Evolutionary conservation across 192 early-diverging fungal genomes (phyloP), one percentile per base, ranked within the genome.

Genomic region (Geosiphon pyriformis): DNA sequence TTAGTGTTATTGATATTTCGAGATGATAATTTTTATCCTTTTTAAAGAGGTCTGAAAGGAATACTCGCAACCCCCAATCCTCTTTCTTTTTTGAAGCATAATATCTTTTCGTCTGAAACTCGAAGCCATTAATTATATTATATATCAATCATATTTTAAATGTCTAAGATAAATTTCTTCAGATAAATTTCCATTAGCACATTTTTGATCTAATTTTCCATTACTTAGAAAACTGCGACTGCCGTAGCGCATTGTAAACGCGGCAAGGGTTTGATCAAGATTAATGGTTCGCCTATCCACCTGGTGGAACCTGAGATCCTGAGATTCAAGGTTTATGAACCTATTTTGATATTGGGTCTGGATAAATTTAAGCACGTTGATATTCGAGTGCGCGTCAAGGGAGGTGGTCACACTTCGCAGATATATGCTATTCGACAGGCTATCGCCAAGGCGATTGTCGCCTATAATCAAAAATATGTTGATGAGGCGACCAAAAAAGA

Each of bases 401-500:
- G 96, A 82, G 96, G 96, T 88, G 96, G 95, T 84, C 87, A 89
- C 78, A 90, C 89, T 72, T 94, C 94, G 55, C 95, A 98, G 85
- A 85, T 98, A 82, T 98, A 97, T 74, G 90, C 92, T 73, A 94
- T 98, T 83, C 92, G 96, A 73, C 96, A 98, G 84, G 93, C 96
- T 61, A 88, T 98, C 76, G 95, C 96, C 80, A 98, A 98, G 93
- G 89, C 92, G 58, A 88, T 98, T 72, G 96, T 98, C 76, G 95
- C 96, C 58, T 98, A 88, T 87, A 95, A 95, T 89, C 95, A 97
- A 79, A 98, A 98, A 90, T 98, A 83, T 78, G 94, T 98, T 62
- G 96, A 98, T 82, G 96, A 98, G 83, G 95, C 93, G 59, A 90
- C 94, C 76, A 98, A 98, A 92, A 95, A 96, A 86, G 95, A 97